Percentiles rank a stretch among this genome's conserved stretches.
These are phyloP conservation scores for Handroanthus guayacan DNA, from an alignment of 257 asterid genomes.

Conservation along the genomic window DNA sequence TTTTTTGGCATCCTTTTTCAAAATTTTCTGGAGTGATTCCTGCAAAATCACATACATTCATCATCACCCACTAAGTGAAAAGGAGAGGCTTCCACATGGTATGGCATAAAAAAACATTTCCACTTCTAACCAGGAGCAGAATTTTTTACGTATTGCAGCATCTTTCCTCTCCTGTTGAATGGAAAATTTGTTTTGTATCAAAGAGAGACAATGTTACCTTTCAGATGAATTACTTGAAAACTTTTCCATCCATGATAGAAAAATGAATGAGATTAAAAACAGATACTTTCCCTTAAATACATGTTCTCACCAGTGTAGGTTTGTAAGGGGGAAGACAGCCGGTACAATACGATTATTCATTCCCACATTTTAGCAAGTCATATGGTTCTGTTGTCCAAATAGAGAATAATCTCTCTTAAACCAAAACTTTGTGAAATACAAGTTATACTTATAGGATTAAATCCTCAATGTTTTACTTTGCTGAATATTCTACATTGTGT, in stretches of 20 bases:
- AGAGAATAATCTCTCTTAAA: background rate
- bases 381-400: background rate
- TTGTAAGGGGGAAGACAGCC: constrained; percentile 1
- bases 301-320: background rate
- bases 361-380: constrained; percentile 4
- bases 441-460: background rate
- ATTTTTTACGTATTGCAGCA: background rate
- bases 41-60: constrained; percentile 47
- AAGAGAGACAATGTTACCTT: background rate
- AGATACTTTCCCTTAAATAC: background rate
- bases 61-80: constrained; percentile 26
- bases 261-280: constrained; percentile 4
- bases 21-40: constrained; percentile 67
- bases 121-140: background rate
- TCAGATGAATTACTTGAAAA: too few species aligned
- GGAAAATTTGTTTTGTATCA: background rate
- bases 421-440: background rate
- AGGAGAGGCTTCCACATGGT: constrained; percentile 6
- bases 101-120: background rate
- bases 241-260: background rate
- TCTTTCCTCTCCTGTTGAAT: background rate
- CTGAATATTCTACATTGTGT: background rate
- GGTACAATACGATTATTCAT: constrained; percentile 1
- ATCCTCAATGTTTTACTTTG: too few species aligned
- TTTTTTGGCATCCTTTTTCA: constrained; percentile 58